phyloP scores from a whole-genome alignment of 2,329 filamentous ascomycete genomes.

The Orbilia oligospora region DNA sequence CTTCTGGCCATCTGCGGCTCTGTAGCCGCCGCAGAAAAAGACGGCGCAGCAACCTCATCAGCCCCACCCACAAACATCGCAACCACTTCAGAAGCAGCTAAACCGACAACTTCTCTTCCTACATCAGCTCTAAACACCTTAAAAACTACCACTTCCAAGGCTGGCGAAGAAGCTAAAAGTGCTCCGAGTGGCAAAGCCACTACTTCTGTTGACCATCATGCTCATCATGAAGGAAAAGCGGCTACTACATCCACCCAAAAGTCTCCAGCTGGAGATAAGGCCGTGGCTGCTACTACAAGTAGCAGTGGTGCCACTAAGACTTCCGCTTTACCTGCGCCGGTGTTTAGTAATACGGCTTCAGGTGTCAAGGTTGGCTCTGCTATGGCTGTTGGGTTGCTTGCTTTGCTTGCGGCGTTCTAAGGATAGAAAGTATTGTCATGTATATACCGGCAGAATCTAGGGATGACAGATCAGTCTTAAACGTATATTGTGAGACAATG shows the following conservation, averaged over 20 bases:
- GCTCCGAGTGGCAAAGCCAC: not conserved
- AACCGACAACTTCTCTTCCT: not conserved
- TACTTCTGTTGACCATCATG: not conserved
- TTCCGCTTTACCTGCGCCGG: not conserved
- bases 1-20: conserved; percentile 6
- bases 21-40: conserved; percentile 8
- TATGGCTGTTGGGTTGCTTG: not conserved
- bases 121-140: not conserved
- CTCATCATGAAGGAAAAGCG: not conserved
- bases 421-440: not conserved
- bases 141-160: not conserved
- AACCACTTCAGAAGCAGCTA: not conserved
- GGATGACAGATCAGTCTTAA: not conserved
- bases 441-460: not conserved
- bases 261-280: not conserved
- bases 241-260: not conserved
- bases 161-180: not conserved
- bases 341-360: not conserved
- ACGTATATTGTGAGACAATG: not conserved
- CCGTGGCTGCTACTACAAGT: not conserved
- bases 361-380: not conserved
- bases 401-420: conserved; percentile 8
- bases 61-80: not conserved
- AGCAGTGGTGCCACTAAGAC: not conserved
- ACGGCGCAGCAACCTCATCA: conserved; percentile 1